Percentiles rank a stretch among this genome's conserved stretches.
Evolutionary conservation across 495 filamentous ascomycete genomes (phyloP).

Genomic region (Talaromyces ruber): DNA sequence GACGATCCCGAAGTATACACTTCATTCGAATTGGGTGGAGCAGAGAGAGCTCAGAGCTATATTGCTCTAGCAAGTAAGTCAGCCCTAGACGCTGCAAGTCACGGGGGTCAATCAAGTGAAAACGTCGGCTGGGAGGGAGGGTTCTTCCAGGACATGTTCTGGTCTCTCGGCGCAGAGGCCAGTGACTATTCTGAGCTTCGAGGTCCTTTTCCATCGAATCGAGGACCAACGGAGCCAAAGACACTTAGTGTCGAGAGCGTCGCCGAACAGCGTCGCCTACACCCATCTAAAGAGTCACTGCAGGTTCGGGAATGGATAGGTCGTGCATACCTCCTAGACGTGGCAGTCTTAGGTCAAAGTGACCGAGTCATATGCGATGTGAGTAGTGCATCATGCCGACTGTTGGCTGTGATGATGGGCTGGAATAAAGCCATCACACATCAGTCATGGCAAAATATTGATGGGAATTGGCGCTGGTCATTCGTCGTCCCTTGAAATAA

Average conservation of each 20-base stretch:
- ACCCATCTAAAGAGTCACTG: slow-evolving; percentile 41
- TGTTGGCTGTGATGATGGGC: slow-evolving; percentile 71
- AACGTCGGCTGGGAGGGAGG: slow-evolving; percentile 67
- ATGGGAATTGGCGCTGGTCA: slow-evolving; percentile 53
- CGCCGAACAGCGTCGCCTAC: slow-evolving; percentile 9
- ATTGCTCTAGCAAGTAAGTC: slow-evolving; percentile 57
- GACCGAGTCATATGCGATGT: slow-evolving; percentile 59
- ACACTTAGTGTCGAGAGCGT: background rate
- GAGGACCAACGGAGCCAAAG: slow-evolving; percentile 1
- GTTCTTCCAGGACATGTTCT: slow-evolving; percentile 63
- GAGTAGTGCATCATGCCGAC: slow-evolving; percentile 53
- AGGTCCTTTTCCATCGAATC: slow-evolving; percentile 5
- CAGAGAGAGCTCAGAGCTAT: slow-evolving; percentile 49
- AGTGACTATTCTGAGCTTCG: background rate
- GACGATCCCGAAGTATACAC: slow-evolving; percentile 64
- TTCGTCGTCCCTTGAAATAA: background rate
- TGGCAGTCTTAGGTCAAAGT: slow-evolving; percentile 52
- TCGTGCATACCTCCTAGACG: slow-evolving; percentile 61
- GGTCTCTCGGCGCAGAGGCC: slow-evolving; percentile 43
- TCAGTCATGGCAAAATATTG: slow-evolving; percentile 62
- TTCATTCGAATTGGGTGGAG: slow-evolving; percentile 40
- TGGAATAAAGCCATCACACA: slow-evolving; percentile 56
- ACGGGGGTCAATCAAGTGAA: slow-evolving; percentile 51
- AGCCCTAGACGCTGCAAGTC: slow-evolving; percentile 26
- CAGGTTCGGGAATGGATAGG: slow-evolving; percentile 56